Evolutionary conservation across 2,329 filamentous ascomycete species (phyloP), one percentile per base, ranked within the genome.

Genomic region (Neonectria ditissima): DNA sequence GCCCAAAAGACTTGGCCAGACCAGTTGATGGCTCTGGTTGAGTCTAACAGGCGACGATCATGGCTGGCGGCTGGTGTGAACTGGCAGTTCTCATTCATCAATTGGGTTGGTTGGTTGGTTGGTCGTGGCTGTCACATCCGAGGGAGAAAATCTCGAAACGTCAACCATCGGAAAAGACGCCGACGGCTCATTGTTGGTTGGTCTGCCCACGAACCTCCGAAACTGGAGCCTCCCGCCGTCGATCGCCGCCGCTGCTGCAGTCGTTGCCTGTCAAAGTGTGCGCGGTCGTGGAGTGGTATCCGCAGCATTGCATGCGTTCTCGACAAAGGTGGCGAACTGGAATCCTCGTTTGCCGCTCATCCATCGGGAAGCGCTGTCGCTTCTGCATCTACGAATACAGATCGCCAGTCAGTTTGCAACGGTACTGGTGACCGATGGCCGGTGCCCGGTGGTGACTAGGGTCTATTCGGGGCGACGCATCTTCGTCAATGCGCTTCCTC

Each of bases 401-500:
- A 37, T 37, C 34, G 7, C 14, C 34, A n/a, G 16, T 14, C 34
- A n/a, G 34, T 37, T 37, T 37, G 34, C 34, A 37, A 37, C 34
- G 34, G 34, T 37, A 7, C 34, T 2, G 34, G 16, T n/a, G 34
- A 37, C 34, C 14, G 14, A 37, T 37, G 34, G 34, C 34, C 34
- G 13, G 34, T 7, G 34, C 16, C 34, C 34, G 34, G 34, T 37
- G 34, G 34, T 37, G 34, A 14, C 32, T 8, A n/a, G 34, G 34
- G 34, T n/a, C 34, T 37, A 3, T 37, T 16, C 14, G 34, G 34
- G 34, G n/a, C 14, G 16, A n/a, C 34, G 34, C 34, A 37, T 47
- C 16, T 62, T 47, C 26, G 48, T 48, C 54, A 53, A 57, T 53
- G 59, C 54, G 54, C 45, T 62, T 48, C 59, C 51, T 62, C 54